Percentiles rank a stretch among this genome's conserved stretches.
phyloP scores from a whole-genome alignment of 2,329 filamentous ascomycete genomes.

The Bimuria novae-zelandiae region DNA sequence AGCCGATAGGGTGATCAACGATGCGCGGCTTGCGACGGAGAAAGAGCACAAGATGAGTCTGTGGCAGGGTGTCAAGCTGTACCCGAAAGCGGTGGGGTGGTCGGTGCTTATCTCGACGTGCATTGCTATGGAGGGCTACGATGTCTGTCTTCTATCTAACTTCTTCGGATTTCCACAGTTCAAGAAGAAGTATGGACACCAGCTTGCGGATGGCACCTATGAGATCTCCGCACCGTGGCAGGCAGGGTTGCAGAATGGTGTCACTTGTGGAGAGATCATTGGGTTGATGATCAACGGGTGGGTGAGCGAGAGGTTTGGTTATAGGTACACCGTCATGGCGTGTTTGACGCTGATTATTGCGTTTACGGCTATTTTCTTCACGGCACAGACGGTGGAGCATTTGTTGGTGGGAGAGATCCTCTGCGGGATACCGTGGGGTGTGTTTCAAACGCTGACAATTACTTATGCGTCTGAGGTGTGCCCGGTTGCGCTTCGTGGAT shows the following conservation, averaged over 20 bases:
- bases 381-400: constrained; percentile 50
- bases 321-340: constrained; percentile 52
- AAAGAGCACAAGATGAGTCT: constrained; percentile 61
- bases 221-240: constrained; percentile 54
- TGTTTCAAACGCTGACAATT: constrained; percentile 55
- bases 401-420: constrained; percentile 54
- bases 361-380: constrained; percentile 57
- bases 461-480: constrained; percentile 65
- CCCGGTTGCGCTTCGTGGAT: constrained; percentile 71
- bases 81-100: constrained; percentile 86
- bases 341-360: constrained; percentile 49
- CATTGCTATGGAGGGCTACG: constrained; percentile 91
- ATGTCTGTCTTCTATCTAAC: constrained; percentile 79
- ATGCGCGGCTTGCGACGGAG: constrained; percentile 52
- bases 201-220: constrained; percentile 46
- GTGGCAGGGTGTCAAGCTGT: constrained; percentile 75
- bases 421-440: constrained; percentile 54
- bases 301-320: constrained; percentile 53
- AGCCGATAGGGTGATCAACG: constrained; percentile 42
- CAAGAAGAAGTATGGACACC: constrained; percentile 52
- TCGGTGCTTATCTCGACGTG: constrained; percentile 85
- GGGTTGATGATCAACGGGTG: constrained; percentile 55
- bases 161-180: constrained; percentile 64
- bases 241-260: constrained; percentile 53
- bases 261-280: constrained; percentile 53